phyloP scores from a whole-genome alignment of 2,329 filamentous ascomycete genomes.

The Pseudocercospora fijiensis region DNA sequence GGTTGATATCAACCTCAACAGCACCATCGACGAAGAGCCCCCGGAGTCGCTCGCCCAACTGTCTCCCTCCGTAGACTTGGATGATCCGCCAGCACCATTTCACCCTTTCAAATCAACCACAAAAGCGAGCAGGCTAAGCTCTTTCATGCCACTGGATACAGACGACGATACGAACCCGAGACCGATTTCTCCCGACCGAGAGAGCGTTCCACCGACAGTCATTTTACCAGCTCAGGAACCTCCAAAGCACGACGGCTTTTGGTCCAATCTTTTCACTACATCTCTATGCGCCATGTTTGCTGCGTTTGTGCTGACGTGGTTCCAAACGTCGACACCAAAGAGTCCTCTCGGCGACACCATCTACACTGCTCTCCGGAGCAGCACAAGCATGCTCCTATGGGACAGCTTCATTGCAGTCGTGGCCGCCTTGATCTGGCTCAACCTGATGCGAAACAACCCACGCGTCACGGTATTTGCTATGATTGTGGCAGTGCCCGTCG shows the following conservation, averaged over 20 bases:
- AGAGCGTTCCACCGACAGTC: conserved; percentile 58
- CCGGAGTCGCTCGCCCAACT: conserved; percentile 38
- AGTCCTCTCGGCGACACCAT: conserved; percentile 85
- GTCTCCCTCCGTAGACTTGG: conserved; percentile 41
- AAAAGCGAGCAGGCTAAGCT: conserved; percentile 41
- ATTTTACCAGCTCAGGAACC: conserved; percentile 64
- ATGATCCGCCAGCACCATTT: conserved; percentile 54
- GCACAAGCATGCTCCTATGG: conserved; percentile 83
- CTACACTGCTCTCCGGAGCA: conserved; percentile 82
- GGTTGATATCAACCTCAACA: conserved; percentile 83
- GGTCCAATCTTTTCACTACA: conserved; percentile 86
- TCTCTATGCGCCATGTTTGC: conserved; percentile 79
- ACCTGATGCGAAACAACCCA: conserved; percentile 82
- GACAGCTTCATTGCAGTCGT: conserved; percentile 89
- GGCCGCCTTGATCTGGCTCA: conserved; percentile 87
- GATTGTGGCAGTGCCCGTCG: conserved; percentile 77
- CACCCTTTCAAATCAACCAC: conserved; percentile 54
- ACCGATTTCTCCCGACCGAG: conserved; percentile 51
- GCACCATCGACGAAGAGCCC: conserved; percentile 52
- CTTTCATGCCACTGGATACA: conserved; percentile 53
- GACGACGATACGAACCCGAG: conserved; percentile 51
- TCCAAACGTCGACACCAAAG: conserved; percentile 77
- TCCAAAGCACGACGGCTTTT: conserved; percentile 84
- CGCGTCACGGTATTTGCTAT: conserved; percentile 78
- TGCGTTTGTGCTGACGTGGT: conserved; percentile 82